Conservation (phyloP, 352 stramenopile genomes). For the Elongisporangium undulatum region DNA sequence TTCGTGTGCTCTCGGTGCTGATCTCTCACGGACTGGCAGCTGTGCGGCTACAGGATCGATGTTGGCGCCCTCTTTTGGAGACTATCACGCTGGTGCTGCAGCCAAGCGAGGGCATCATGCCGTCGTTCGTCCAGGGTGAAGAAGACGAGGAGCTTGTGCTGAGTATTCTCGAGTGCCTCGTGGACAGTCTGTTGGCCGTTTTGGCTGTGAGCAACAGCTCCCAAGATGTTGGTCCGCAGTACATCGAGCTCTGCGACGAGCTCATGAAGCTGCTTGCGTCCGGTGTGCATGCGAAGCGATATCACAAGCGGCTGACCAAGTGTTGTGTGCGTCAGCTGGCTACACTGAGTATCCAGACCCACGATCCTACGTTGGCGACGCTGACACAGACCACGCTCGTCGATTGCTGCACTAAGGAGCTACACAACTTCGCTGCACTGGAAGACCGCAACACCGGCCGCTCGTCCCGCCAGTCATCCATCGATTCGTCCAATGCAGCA, state of each 20-base stretch:
- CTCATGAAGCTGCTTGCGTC: slow-evolving; percentile 58
- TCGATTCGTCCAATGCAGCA: slow-evolving; percentile 1
- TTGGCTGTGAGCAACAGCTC: slow-evolving; percentile 21
- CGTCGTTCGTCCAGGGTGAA: slow-evolving; percentile 54
- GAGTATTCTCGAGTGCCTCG: slow-evolving; percentile 69
- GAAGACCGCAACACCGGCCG: slow-evolving; percentile 15
- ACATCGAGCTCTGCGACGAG: slow-evolving; percentile 39
- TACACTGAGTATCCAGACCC: slow-evolving; percentile 63
- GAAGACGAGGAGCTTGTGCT: slow-evolving; percentile 76
- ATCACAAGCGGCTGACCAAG: slow-evolving; percentile 60
- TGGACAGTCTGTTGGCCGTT: slow-evolving; percentile 61
- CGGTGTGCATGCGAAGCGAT: slow-evolving; percentile 40
- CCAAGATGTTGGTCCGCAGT: slow-evolving; percentile 11
- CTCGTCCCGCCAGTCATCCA: slow-evolving; percentile 4
- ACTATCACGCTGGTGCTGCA: slow-evolving; percentile 62
- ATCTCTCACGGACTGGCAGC: slow-evolving; percentile 64
- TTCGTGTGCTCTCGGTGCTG: slow-evolving; percentile 65
- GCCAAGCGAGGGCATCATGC: slow-evolving; percentile 46
- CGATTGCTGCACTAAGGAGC: slow-evolving; percentile 45
- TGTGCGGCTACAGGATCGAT: slow-evolving; percentile 39
- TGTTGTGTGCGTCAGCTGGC: slow-evolving; percentile 76
- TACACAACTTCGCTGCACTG: slow-evolving; percentile 38
- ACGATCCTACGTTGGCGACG: slow-evolving; percentile 37
- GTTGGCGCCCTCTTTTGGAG: slow-evolving; percentile 51
- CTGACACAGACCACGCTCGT: slow-evolving; percentile 56